A percentile compares a stretch with the other conserved stretches of the same genome.
These are phyloP conservation scores for Plasmodium vivax DNA, from an alignment of 169 alveolate genomes.

Conservation along the genomic window DNA sequence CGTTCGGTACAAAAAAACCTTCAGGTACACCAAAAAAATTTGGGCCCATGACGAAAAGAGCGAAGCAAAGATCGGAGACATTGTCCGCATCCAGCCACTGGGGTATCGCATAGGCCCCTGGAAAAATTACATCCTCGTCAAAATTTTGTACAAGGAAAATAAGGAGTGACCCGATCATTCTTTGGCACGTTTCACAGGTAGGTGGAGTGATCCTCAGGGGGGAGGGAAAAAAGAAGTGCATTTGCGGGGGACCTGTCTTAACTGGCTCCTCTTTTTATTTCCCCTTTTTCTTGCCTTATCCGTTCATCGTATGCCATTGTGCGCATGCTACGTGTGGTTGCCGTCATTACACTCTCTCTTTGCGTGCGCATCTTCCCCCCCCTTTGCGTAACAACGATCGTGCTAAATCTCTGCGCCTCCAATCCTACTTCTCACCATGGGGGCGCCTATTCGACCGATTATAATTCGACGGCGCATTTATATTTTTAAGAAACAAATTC, in stretches of 20 bases:
- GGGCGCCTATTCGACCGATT: slow-evolving; percentile 20
- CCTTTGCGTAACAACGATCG: not conserved
- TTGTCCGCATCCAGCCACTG: slow-evolving; percentile 92
- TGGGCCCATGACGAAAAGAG: slow-evolving; percentile 92
- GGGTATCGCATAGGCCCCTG: slow-evolving; percentile 90
- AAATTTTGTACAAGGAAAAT: slow-evolving; percentile 79
- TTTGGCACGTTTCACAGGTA: not conserved
- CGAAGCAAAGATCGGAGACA: slow-evolving; percentile 90
- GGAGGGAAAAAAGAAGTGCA: not conserved
- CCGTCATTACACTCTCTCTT: not conserved
- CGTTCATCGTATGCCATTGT: not conserved
- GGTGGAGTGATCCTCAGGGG: not conserved
- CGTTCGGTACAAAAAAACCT: slow-evolving; percentile 91
- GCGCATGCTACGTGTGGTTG: not conserved
- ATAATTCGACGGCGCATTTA: slow-evolving; percentile 71
- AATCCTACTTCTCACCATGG: slow-evolving; percentile 5
- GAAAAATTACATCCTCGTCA: slow-evolving; percentile 85
- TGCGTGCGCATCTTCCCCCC: not conserved
- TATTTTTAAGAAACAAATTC: slow-evolving; percentile 78
- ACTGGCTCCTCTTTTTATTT: not conserved
- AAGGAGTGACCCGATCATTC: slow-evolving; percentile 30
- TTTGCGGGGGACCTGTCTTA: not conserved
- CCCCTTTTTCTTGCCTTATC: not conserved
- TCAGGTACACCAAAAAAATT: slow-evolving; percentile 90
- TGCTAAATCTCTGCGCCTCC: not conserved